Base-by-base conservation (phyloP, 2,329 filamentous ascomycete genomes). In the Colletotrichum cereale region DNA sequence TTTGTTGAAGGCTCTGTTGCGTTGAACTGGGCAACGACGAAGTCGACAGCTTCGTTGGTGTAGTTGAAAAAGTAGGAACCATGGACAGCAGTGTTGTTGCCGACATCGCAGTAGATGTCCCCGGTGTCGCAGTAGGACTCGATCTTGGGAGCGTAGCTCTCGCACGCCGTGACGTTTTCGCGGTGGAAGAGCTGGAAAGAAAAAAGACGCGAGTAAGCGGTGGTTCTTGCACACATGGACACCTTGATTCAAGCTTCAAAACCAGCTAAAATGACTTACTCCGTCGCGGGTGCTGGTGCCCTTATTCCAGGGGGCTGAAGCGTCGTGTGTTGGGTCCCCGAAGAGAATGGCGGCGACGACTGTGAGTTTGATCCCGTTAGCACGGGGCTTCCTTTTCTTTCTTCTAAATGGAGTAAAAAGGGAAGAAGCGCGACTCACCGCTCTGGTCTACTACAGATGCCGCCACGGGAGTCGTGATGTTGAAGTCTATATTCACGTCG, bases 61-160 rank as follows among this genome's bases (percentile, higher is more conserved):
- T 84, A 84, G 36, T 74, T 78, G 21, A 57, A 31, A 16, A 84
- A 74, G 73, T 86, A 86, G 31, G 71, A 66, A 26, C 78, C 77
- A 73, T 83, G 83, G 2, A 81, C 78, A 3, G 66, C 66, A 2
- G 47, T 44, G 68, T 74, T 57, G 62, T 71, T 67, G 47, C 83
- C 83, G 10, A 50, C 3, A 74, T 81, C 82, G 74, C 82, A 84
- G 76, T 82, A 84, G 21, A 76, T 69, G 71, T 86, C 84, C 58
- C 82, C 82, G 0, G 73, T 78, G 76, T 84, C 83, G 76, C 83
- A 84, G 75, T 80, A 84, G 4, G 82, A 83, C 55, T 79, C 76
- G 55, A 84, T 74, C 42, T 79, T 79, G 74, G 78, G 72, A 65
- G 75, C 75, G 74, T 82, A 82, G 44, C 77, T 74, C 71, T 81